Conservation (phyloP, 2,329 filamentous ascomycete species). For the Thielaviopsis populi region DNA sequence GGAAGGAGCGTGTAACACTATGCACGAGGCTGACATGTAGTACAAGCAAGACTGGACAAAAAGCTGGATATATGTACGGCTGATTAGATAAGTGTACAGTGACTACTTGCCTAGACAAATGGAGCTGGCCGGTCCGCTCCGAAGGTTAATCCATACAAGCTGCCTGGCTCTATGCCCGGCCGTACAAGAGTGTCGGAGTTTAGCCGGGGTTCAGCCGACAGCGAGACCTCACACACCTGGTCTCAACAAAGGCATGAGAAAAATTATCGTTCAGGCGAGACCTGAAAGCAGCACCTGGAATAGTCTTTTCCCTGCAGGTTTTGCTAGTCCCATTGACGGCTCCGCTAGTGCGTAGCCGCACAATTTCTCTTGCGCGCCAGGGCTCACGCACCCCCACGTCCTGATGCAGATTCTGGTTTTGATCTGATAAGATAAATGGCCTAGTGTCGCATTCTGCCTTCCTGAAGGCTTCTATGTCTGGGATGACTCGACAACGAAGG, state of each 20-base stretch:
- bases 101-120: too few relatives aligned
- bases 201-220: too few relatives aligned
- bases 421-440: conserved; percentile 3
- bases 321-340: neutral
- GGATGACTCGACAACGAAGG: neutral
- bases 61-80: neutral
- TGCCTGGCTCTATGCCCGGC: too few relatives aligned
- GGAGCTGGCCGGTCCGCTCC: too few relatives aligned
- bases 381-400: neutral
- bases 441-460: neutral
- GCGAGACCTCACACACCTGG: too few relatives aligned
- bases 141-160: too few relatives aligned
- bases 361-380: neutral
- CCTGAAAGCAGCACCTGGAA: neutral
- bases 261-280: neutral
- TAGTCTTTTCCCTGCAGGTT: neutral
- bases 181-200: too few relatives aligned
- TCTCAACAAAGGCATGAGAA: neutral
- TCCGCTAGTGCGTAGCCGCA: neutral
- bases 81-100: too few relatives aligned
- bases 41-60: neutral
- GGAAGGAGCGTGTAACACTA: neutral
- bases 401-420: neutral
- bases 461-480: neutral
- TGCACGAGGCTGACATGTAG: neutral